Evolutionary conservation across 2,329 filamentous ascomycete genomes (phyloP).

Genomic region (Herpotrichia juniperi): DNA sequence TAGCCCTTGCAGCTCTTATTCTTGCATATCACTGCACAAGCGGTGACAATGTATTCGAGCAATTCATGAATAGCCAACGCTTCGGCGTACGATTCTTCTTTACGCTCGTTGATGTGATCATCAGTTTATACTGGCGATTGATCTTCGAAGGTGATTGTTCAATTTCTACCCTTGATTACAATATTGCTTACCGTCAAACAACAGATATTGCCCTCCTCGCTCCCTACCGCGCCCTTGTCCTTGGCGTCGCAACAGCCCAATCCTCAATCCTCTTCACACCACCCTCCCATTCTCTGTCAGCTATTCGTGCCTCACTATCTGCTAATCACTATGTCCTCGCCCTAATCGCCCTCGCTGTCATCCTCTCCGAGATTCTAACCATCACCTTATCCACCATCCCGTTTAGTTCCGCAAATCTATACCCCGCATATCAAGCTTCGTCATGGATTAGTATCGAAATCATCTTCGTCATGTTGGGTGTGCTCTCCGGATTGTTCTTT

Average conservation of each 20-base stretch:
- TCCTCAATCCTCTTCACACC: constrained; percentile 10
- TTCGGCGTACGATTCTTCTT: constrained; percentile 14
- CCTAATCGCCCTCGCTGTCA: constrained; percentile 2
- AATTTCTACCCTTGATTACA: background rate
- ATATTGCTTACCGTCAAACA: background rate
- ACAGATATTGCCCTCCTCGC: constrained; percentile 8
- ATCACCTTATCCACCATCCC: constrained; percentile 12
- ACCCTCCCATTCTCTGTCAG: background rate
- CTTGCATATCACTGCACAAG: constrained; percentile 5
- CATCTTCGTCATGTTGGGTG: constrained; percentile 5
- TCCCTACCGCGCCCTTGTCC: constrained; percentile 7
- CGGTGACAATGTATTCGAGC: constrained; percentile 11
- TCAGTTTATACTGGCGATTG: constrained; percentile 7
- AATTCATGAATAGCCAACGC: constrained; percentile 13
- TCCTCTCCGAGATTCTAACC: constrained; percentile 9
- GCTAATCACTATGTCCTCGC: background rate
- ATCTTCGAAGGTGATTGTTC: constrained; percentile 7
- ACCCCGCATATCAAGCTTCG: constrained; percentile 8
- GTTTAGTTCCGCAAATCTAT: constrained; percentile 9
- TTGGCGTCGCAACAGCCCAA: constrained; percentile 1
- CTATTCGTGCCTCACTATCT: background rate
- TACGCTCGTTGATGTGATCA: constrained; percentile 6
- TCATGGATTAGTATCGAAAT: constrained; percentile 10
- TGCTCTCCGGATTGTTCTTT: constrained; percentile 8
- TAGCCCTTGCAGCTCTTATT: constrained; percentile 4